phyloP scores from a whole-genome alignment of 1,139 yeast species.

The Candida pseudoviswanathii region DNA sequence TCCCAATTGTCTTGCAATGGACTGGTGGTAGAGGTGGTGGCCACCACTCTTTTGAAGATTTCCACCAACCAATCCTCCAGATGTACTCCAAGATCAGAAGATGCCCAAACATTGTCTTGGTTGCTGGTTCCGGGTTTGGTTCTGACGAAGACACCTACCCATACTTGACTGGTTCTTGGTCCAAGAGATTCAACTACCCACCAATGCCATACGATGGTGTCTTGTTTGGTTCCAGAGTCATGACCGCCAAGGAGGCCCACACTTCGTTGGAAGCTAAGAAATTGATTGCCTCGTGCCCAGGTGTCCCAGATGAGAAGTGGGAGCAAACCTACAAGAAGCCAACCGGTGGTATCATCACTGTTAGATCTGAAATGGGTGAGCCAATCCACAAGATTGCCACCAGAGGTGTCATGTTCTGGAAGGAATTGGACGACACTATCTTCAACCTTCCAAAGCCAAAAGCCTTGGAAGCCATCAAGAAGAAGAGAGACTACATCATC shows the following conservation, averaged over 20 bases:
- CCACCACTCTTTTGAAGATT: slow-evolving; percentile 98
- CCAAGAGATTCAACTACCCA: slow-evolving; percentile 80
- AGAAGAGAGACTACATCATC: slow-evolving; percentile 87
- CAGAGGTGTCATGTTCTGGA: slow-evolving; percentile 96
- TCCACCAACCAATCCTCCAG: slow-evolving; percentile 95
- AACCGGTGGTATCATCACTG: slow-evolving; percentile 96
- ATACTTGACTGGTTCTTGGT: slow-evolving; percentile 96
- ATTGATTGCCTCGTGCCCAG: slow-evolving; percentile 87
- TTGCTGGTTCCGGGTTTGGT: slow-evolving; percentile 99
- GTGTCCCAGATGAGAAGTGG: slow-evolving; percentile 89
- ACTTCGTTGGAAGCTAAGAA: slow-evolving; percentile 93
- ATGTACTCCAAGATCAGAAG: slow-evolving; percentile 96
- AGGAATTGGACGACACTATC: slow-evolving; percentile 91
- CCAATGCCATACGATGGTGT: slow-evolving; percentile 99
- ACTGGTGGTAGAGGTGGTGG: slow-evolving; percentile 99
- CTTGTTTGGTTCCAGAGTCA: slow-evolving; percentile 92
- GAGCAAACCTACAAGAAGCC: slow-evolving; percentile 92
- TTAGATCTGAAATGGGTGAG: slow-evolving; percentile 98
- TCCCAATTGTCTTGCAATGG: slow-evolving; percentile 98
- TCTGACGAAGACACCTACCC: slow-evolving; percentile 96
- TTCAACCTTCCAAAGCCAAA: slow-evolving; percentile 91
- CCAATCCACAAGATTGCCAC: slow-evolving; percentile 99
- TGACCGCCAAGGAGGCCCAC: slow-evolving; percentile 96
- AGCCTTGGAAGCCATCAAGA: slow-evolving; percentile 74
- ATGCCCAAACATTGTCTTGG: slow-evolving; percentile 80